These are phyloP conservation scores for Colletotrichum cuscutae DNA, from an alignment of 2,329 filamentous ascomycete genomes.

Conservation along the genomic window DNA sequence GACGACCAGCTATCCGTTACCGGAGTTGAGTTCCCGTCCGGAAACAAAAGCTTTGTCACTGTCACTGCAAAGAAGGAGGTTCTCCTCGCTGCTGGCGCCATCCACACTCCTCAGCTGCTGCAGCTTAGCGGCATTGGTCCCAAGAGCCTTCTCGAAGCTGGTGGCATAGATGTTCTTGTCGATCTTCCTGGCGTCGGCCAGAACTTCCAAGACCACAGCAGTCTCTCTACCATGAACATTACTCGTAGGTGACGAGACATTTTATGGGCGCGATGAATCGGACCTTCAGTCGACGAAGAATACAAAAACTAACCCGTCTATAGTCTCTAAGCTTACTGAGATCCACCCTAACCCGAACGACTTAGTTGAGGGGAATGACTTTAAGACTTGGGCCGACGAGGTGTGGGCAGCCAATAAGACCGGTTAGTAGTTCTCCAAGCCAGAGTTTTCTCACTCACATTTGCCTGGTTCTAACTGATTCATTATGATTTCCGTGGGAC, in stretches of 20 bases:
- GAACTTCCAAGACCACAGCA: constrained; percentile 53
- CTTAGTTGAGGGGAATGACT: constrained; percentile 26
- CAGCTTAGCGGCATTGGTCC: constrained; percentile 57
- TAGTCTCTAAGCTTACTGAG: constrained; percentile 29
- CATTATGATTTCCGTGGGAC: background rate
- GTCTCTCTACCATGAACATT: constrained; percentile 31
- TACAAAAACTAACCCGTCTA: background rate
- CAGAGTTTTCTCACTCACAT: too few relatives aligned
- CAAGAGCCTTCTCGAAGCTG: constrained; percentile 44
- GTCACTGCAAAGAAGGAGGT: constrained; percentile 46
- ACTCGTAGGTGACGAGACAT: constrained; percentile 25
- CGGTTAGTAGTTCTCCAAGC: constrained; percentile 21
- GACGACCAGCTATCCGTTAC: constrained; percentile 42
- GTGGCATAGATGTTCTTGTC: constrained; percentile 49
- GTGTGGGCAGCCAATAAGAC: constrained; percentile 20
- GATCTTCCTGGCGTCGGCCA: constrained; percentile 57
- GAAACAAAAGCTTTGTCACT: constrained; percentile 32
- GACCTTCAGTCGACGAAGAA: background rate
- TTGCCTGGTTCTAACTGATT: background rate
- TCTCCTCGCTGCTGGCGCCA: constrained; percentile 48
- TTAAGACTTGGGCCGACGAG: constrained; percentile 35
- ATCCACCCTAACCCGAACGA: constrained; percentile 30
- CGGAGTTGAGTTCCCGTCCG: constrained; percentile 43
- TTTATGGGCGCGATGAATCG: background rate
- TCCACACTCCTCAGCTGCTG: constrained; percentile 52